Base-by-base conservation (phyloP, 768 basidiomycete species). In the Inosperma sp. region DNA sequence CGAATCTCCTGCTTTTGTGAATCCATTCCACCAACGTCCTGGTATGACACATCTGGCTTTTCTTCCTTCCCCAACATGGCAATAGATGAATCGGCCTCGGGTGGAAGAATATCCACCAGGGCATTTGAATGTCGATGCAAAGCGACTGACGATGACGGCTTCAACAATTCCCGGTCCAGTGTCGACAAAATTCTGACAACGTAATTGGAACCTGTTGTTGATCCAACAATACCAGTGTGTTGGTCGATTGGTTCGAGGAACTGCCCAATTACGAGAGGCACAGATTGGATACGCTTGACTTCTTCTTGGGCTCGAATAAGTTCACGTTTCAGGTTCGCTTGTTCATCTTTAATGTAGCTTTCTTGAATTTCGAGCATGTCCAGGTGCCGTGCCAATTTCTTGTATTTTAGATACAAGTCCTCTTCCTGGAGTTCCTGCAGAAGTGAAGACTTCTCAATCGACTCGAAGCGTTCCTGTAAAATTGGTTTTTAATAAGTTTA, bases 191-290 rank as follows among this genome's bases (percentile, higher is more conserved):
- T 98, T 55, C 96, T 83, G 60, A 98, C 95, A 45, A 99, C 93
- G 64, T 98, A 97, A 71, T 97, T 99, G 12, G 89, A 93, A 9
- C 96, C 96, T 3, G 96, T 98, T 0, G 96, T 99, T 12, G 90
- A 93, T 41, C 94, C 95, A 16, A 98, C 96, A 58, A 99, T 99
- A 54, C 87, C 93, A 13, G 95, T 93, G 60, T 87, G 84, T 67
- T 97, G 91, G 75, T 99, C 96, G 66, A 99, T 97, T 45, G 96
- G 88, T 72, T 99, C 96, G 29, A 98, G 82, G 75, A 99, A 99
- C 69, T 99, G 96, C 50, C 96, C 96, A 62, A 99, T 99, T 65
- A 99, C 96, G 13, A 99, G 84, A 0, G 96, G 96, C 5, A 99
- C 96, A 47, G 91, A 91, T 72, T 98, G 93, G 66, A 99, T 99